phyloP scores from a whole-genome alignment of 176 grass and related monocot genomes.

The Hordeum marinum region DNA sequence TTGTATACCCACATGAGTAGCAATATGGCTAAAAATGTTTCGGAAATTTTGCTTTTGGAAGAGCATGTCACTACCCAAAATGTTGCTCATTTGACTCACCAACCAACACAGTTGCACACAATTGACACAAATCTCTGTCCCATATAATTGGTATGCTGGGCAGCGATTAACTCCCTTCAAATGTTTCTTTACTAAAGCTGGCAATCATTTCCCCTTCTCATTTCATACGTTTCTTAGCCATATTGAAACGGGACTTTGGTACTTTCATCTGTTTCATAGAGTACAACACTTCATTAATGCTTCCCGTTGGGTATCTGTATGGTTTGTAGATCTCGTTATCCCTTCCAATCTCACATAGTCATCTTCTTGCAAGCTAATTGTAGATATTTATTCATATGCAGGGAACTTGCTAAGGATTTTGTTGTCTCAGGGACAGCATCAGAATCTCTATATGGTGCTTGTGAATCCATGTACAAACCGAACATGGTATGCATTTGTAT shows the following conservation, averaged over 20 bases:
- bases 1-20: not conserved
- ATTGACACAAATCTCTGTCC: not conserved
- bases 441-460: constrained; percentile 95
- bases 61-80: not conserved
- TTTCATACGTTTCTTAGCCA: not conserved
- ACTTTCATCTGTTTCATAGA: not conserved
- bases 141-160: not conserved
- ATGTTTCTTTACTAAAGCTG: not conserved
- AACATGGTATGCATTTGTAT: constrained; percentile 70
- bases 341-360: not conserved
- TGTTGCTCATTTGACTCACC: not conserved
- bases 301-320: not conserved
- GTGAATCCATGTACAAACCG: constrained; percentile 99
- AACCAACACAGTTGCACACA: not conserved
- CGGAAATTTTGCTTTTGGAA: not conserved
- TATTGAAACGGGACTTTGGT: not conserved
- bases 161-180: not conserved
- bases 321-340: not conserved
- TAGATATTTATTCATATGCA: constrained; percentile 30
- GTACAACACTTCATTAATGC: not conserved
- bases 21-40: not conserved
- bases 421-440: constrained; percentile 94
- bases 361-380: constrained; percentile 18
- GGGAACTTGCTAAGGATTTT: constrained; percentile 98
- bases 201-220: not conserved